Percentiles rank a stretch among this genome's conserved stretches.
Conservation (phyloP, 768 basidiomycete species). For the Boletus speciosus region DNA sequence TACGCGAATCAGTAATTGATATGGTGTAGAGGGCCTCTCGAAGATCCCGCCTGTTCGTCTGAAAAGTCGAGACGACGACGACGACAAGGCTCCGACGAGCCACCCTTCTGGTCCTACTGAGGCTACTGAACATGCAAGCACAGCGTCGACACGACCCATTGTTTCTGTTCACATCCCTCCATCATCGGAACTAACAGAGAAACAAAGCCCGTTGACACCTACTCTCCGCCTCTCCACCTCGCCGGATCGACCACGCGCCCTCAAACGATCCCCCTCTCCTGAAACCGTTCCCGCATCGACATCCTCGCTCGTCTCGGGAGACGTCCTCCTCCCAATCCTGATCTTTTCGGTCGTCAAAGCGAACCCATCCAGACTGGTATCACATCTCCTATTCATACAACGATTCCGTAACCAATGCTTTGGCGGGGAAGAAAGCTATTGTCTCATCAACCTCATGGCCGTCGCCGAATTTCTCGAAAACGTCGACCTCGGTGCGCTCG, state of each 20-base stretch:
- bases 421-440: constrained; percentile 80
- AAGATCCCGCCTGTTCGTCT: constrained; percentile 70
- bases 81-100: background rate
- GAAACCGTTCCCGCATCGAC: constrained; percentile 11
- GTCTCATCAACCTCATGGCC: constrained; percentile 90
- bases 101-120: background rate
- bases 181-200: background rate
- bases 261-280: constrained; percentile 7
- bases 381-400: constrained; percentile 40
- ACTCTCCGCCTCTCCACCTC: background rate
- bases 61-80: constrained; percentile 51
- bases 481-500: constrained; percentile 77
- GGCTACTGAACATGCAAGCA: background rate
- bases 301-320: constrained; percentile 68
- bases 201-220: constrained; percentile 6
- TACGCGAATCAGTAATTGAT: background rate
- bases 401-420: constrained; percentile 30
- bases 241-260: background rate
- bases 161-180: constrained; percentile 5
- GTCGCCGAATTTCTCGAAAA: constrained; percentile 95
- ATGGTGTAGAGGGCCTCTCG: constrained; percentile 62
- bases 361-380: constrained; percentile 80
- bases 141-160: constrained; percentile 1
- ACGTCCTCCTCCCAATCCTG: constrained; percentile 87
- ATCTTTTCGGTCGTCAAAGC: constrained; percentile 93